Evolutionary conservation across 805 yeast genomes (phyloP).

Genomic region (Kodamaea kakaduensis): DNA sequence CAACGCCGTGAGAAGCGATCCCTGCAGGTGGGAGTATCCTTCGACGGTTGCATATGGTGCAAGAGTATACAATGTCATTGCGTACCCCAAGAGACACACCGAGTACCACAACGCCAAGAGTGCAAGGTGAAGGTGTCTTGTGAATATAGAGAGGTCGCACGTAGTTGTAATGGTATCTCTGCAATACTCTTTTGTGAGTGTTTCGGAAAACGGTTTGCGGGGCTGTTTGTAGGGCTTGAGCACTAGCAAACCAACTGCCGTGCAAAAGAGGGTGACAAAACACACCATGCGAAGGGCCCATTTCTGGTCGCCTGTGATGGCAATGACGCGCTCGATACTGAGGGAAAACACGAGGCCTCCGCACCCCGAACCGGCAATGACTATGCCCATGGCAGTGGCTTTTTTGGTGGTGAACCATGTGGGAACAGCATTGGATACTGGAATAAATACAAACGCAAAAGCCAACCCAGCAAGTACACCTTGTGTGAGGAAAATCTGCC

Average conservation of each 20-base stretch:
- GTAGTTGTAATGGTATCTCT: constrained; percentile 13
- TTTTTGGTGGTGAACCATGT: constrained; percentile 47
- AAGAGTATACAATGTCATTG: constrained; percentile 31
- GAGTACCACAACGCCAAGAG: constrained; percentile 33
- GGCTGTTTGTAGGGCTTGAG: constrained; percentile 43
- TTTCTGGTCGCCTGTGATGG: constrained; percentile 35
- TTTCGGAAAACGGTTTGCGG: constrained; percentile 20
- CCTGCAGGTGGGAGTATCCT: constrained; percentile 40
- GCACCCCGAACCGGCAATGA: constrained; percentile 45
- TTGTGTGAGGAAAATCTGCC: constrained; percentile 52
- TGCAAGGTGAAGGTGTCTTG: constrained; percentile 20
- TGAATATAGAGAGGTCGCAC: constrained; percentile 29
- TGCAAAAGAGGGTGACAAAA: constrained; percentile 25
- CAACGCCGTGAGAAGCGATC: constrained; percentile 31
- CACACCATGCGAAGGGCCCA: constrained; percentile 46
- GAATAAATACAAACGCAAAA: constrained; percentile 39
- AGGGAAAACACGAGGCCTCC: constrained; percentile 51
- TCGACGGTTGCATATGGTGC: constrained; percentile 36
- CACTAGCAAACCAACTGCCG: constrained; percentile 37
- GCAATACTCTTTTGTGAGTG: constrained; percentile 18
- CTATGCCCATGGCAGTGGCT: constrained; percentile 47
- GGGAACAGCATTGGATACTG: constrained; percentile 43
- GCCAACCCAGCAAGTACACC: constrained; percentile 50
- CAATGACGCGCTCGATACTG: constrained; percentile 36
- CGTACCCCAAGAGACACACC: constrained; percentile 34